Evolutionary conservation across 163 green algal species (phyloP).

Genomic region (Chlamydomonas reinhardtii): DNA sequence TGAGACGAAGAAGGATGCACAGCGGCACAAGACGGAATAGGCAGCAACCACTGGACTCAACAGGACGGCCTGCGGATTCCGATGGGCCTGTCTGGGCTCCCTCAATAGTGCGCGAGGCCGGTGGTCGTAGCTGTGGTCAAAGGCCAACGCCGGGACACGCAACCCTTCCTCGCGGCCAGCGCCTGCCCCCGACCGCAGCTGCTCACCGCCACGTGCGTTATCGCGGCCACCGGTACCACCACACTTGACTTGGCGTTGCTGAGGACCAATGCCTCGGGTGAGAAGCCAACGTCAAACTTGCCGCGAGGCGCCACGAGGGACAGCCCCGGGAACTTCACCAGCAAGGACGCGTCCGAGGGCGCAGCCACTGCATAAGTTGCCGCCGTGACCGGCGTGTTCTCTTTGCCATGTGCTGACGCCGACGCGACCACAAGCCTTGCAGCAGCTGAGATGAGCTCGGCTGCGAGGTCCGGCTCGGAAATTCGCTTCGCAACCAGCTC

Average conservation of each 20-base stretch:
- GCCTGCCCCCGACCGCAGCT: not conserved
- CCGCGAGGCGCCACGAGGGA: not conserved
- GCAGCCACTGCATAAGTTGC: not conserved
- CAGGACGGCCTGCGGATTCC: too few relatives aligned
- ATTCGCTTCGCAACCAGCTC: not conserved
- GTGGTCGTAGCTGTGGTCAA: too few relatives aligned
- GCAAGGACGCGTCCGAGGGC: not conserved
- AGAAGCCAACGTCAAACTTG: slow-evolving; percentile 25
- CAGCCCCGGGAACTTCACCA: too few relatives aligned
- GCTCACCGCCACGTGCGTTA: slow-evolving; percentile 43
- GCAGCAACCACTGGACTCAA: too few relatives aligned
- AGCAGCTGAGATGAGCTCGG: not conserved
- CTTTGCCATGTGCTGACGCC: not conserved
- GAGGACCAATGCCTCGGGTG: not conserved
- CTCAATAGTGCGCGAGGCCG: too few relatives aligned
- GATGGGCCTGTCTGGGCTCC: too few relatives aligned
- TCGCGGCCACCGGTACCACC: not conserved
- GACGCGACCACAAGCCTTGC: not conserved
- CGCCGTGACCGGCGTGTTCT: not conserved
- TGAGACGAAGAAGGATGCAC: too few relatives aligned
- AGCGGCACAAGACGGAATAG: too few relatives aligned
- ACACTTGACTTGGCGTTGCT: slow-evolving; percentile 17
- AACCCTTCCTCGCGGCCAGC: too few relatives aligned
- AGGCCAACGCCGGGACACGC: too few relatives aligned
- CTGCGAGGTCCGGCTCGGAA: not conserved